A percentile compares a stretch with the other conserved stretches of the same genome.
phyloP scores from a whole-genome alignment of 768 basidiomycete species.

The Royoungia palumana region DNA sequence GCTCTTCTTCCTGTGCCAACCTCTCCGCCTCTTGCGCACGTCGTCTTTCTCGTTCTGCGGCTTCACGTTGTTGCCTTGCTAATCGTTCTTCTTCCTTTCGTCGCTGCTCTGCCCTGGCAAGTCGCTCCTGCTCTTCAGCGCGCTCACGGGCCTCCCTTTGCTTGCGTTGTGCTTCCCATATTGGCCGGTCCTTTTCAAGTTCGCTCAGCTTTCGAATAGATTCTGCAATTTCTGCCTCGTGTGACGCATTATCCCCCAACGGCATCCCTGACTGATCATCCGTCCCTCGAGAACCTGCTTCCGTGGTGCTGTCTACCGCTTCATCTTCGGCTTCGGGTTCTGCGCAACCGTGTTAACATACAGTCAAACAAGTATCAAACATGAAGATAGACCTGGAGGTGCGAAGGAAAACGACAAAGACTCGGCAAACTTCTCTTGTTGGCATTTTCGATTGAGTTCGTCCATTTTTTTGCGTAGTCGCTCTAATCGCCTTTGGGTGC shows the following conservation, averaged over 20 bases:
- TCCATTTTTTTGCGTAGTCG: conserved; percentile 39
- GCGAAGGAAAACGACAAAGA: conserved; percentile 29
- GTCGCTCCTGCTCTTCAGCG: conserved; percentile 40
- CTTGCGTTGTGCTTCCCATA: conserved; percentile 56
- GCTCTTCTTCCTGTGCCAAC: conserved; percentile 33
- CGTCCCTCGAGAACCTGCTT: conserved; percentile 5
- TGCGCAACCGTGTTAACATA: conserved; percentile 6
- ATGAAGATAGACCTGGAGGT: conserved; percentile 18
- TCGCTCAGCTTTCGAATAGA: conserved; percentile 67
- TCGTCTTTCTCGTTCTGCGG: conserved; percentile 22
- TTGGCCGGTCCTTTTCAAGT: conserved; percentile 58
- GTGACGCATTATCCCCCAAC: conserved; percentile 36
- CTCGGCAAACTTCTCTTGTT: conserved; percentile 39
- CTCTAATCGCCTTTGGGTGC: conserved; percentile 41
- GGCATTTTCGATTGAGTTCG: conserved; percentile 36
- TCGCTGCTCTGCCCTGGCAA: conserved; percentile 33
- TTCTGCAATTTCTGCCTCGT: conserved; percentile 50
- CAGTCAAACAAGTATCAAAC: neutral
- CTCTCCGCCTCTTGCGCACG: conserved; percentile 25
- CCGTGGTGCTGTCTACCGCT: neutral
- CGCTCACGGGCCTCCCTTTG: conserved; percentile 42
- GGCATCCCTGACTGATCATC: neutral
- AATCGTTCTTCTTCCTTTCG: conserved; percentile 32
- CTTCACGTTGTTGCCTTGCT: conserved; percentile 23
- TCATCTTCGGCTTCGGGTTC: conserved; percentile 16